Evolutionary conservation across 1,284 basidiomycete species (phyloP).

Genomic region (Ganoderma resinaceum): DNA sequence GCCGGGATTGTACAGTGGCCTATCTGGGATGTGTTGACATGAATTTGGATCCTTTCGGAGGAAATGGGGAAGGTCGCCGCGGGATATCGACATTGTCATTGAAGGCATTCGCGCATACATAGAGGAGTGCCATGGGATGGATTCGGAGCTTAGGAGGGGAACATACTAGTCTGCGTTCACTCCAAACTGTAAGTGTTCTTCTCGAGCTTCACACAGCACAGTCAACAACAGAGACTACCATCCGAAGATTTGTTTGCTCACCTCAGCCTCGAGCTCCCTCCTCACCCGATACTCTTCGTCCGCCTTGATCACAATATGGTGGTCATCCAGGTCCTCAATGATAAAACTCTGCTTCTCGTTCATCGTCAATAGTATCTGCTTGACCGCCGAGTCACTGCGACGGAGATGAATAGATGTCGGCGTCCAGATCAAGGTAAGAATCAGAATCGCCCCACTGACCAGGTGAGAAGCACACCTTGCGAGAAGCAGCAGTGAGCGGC

Average conservation of each 20-base stretch:
- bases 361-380: slow-evolving; percentile 86
- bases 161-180: slow-evolving; percentile 8
- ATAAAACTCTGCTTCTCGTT: slow-evolving; percentile 73
- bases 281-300: slow-evolving; percentile 81
- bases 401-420: slow-evolving; percentile 57
- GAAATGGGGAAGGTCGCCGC: background rate
- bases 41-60: background rate
- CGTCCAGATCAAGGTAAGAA: slow-evolving; percentile 6
- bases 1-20: background rate
- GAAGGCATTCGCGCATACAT: background rate
- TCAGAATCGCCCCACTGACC: slow-evolving; percentile 51
- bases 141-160: no score
- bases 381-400: slow-evolving; percentile 90
- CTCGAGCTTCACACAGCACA: slow-evolving; percentile 36
- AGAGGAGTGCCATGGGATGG: slow-evolving; percentile 3
- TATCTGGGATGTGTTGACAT: background rate
- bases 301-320: slow-evolving; percentile 83
- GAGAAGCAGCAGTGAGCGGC: slow-evolving; percentile 15
- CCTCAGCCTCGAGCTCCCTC: slow-evolving; percentile 80
- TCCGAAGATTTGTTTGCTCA: slow-evolving; percentile 41
- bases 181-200: slow-evolving; percentile 53
- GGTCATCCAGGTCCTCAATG: slow-evolving; percentile 71
- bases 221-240: background rate
- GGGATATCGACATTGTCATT: background rate
- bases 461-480: slow-evolving; percentile 75